Conservation (phyloP, 2,329 filamentous ascomycete genomes). For the Exophiala bonariae region DNA sequence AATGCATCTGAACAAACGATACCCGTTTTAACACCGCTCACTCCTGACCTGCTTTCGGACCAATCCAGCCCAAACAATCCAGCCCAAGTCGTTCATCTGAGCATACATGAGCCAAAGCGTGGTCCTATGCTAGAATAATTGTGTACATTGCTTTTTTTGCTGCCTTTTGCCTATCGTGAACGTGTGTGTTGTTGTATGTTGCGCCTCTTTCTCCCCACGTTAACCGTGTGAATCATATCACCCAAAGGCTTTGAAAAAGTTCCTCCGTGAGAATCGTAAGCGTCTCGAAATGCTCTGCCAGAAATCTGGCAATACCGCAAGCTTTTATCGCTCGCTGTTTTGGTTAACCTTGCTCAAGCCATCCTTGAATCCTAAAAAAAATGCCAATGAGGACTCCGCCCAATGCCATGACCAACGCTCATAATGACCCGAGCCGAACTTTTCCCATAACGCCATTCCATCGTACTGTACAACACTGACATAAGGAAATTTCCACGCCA, state of each 20-base stretch:
- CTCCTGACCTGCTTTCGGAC: no score
- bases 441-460: constrained; percentile 22
- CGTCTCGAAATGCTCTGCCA: constrained; percentile 7
- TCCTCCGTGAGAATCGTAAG: constrained; percentile 24
- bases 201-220: neutral
- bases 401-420: constrained; percentile 15
- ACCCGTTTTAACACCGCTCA: no score
- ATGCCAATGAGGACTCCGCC: constrained; percentile 19
- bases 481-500: neutral
- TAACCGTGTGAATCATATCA: neutral
- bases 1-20: constrained; percentile 1
- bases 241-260: constrained; percentile 3
- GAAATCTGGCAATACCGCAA: constrained; percentile 18
- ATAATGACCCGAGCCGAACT: constrained; percentile 5
- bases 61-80: neutral
- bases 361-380: constrained; percentile 11
- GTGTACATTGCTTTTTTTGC: neutral
- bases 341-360: constrained; percentile 17
- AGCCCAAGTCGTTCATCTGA: neutral
- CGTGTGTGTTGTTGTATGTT: neutral
- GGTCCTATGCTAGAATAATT: neutral
- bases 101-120: neutral
- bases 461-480: constrained; percentile 26
- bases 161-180: neutral
- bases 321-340: constrained; percentile 14